Evolutionary conservation across 163 green algal genomes (phyloP).

Genomic region (Scenedesmus sp.): DNA sequence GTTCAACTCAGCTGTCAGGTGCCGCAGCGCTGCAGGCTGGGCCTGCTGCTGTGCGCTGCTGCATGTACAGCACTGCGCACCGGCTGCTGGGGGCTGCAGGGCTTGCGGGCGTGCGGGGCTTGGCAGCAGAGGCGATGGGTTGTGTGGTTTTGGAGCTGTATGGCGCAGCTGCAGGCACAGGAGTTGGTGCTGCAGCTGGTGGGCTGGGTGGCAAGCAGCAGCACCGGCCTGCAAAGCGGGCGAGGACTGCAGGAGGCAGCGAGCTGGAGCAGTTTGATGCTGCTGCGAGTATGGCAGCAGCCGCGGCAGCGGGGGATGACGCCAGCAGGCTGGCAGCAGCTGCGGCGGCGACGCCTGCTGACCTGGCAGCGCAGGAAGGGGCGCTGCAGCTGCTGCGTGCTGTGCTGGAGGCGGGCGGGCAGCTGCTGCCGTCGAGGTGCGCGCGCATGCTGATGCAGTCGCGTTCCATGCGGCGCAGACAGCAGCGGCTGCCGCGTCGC

Average conservation of each 20-base stretch:
- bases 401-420: constrained; percentile 48
- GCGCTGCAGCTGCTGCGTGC: constrained; percentile 55
- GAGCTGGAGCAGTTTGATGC: constrained; percentile 40
- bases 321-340: background rate
- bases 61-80: constrained; percentile 49
- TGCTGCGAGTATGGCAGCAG: constrained; percentile 32
- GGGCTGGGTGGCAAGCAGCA: background rate
- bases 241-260: background rate
- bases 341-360: constrained; percentile 2
- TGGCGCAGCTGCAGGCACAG: constrained; percentile 9
- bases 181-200: background rate
- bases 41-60: constrained; percentile 41
- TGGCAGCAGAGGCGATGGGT: constrained; percentile 39
- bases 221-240: constrained; percentile 40
- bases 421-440: constrained; percentile 55
- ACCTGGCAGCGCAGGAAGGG: constrained; percentile 55
- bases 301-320: constrained; percentile 3
- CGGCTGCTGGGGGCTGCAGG: constrained; percentile 50
- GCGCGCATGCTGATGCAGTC: constrained; percentile 62
- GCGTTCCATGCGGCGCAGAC: constrained; percentile 63
- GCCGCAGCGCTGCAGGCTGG: background rate
- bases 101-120: constrained; percentile 28
- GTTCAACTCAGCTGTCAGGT: constrained; percentile 40
- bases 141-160: constrained; percentile 58
- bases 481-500: constrained; percentile 42